Percentiles rank a stretch among this genome's conserved stretches.
Conservation (phyloP, 495 filamentous ascomycete species). For the Hypoxylon intermedium region DNA sequence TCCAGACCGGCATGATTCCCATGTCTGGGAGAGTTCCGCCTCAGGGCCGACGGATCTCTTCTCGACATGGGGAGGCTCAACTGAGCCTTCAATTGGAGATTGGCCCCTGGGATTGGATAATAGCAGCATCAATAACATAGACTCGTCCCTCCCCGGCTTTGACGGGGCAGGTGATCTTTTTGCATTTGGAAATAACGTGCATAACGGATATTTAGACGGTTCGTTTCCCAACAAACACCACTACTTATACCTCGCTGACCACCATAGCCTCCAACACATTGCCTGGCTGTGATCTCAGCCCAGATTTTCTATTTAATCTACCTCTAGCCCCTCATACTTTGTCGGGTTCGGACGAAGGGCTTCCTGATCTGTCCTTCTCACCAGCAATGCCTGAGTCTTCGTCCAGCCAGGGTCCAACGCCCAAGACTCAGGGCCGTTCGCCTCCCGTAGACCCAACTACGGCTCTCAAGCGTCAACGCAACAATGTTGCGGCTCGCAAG, state of each 20-base stretch:
- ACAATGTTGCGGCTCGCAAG: conserved; percentile 73
- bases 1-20: conserved; percentile 37
- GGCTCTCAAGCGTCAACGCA: conserved; percentile 64
- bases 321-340: conserved; percentile 12
- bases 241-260: conserved; percentile 1
- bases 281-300: conserved; percentile 23
- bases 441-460: conserved; percentile 35
- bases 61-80: conserved; percentile 37
- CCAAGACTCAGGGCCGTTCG: conserved; percentile 29
- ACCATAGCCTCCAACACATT: conserved; percentile 21
- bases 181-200: conserved; percentile 32
- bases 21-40: conserved; percentile 42
- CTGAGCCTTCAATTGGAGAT: conserved; percentile 30
- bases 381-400: conserved; percentile 31
- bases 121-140: conserved; percentile 21
- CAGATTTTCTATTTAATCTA: conserved; percentile 32
- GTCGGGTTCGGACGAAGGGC: conserved; percentile 18
- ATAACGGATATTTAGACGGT: conserved; percentile 38
- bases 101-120: conserved; percentile 36
- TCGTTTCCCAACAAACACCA: conserved; percentile 4
- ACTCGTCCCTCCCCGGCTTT: conserved; percentile 41
- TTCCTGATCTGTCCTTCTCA: conserved; percentile 21
- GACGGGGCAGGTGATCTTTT: conserved; percentile 32
- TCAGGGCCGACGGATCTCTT: conserved; percentile 43
- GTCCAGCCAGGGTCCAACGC: conserved; percentile 14